Base-by-base conservation (phyloP, 495 filamentous ascomycete species). In the Rostrohypoxylon terebratum region DNA sequence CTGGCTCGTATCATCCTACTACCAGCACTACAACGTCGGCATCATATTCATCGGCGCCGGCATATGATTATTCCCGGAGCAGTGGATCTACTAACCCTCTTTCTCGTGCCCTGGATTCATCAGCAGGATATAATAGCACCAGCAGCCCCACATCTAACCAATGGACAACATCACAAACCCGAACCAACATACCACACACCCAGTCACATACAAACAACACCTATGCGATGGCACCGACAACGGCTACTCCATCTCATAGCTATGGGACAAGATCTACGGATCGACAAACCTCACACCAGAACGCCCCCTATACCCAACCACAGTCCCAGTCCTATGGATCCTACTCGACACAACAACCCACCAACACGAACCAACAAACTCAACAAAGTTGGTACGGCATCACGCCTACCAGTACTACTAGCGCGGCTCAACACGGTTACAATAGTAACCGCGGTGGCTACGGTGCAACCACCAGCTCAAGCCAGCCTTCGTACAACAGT, bases 341-440 rank as follows among this genome's bases (percentile, higher is more conserved):
- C 2, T 78, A 75, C 54, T 44, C 71, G 13, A 13, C 67, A 9
- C 72, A 73, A 33, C 75, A 75, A 28, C 34, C 70, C 16, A 62
- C 70, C 16, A 65, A 53, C 18, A 62, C 62, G 21, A 75, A 62
- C 20, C 76, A 77, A 13, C 76, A 73, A 61, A 9, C 45, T 3
- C 74, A 69, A 20, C 72, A 72, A 33, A 74, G 44, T 38, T 78
- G 75, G 77, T 78, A 78, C 57, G 36, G 72, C 14, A 72, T 77
- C 18, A 34, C 40, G 9, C 28, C 63, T 36, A 48, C 31, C 33
- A 75, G 67, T 38, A 74, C 6, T 38, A 71, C 28, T 62, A 73
- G 40, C 20, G 3, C 65, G n/a, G 63, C 59, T 51, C 77, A 75
- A 23, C 63, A 45, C 25, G 54, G 21, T 21, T 76, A 75, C 25